Evolutionary conservation across 2,329 filamentous ascomycete genomes (phyloP), one percentile per base, ranked within the genome.

Genomic region (Chaetomiaceae sp.): DNA sequence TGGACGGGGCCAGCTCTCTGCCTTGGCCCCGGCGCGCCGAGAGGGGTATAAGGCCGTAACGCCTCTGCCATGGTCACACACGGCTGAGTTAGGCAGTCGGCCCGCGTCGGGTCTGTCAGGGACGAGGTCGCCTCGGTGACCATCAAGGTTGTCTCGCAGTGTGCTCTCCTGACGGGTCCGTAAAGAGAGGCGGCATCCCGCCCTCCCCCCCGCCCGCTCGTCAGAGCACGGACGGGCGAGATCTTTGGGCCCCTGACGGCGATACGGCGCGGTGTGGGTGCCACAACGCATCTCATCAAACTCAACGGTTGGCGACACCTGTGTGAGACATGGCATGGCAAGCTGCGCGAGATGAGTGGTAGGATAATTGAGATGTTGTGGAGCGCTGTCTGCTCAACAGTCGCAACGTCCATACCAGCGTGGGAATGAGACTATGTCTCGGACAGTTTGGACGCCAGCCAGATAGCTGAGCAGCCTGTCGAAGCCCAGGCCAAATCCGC

Each of bases 401-500:
- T 83, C 77, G 62, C 79, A 83, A 59, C 79, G 77, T 50, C 80
- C 78, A 64, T 75, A 74, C 74, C 81, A 91, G 60, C 91, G 81
- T 42, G 91, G 91, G 65, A 96, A 96, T 23, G 87, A 81, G 49
- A 95, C 87, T 20, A 90, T 81, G 67, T 96, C 91, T 64, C 89
- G 81, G 62, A 96, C 81, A 60, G 88, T 95, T 57, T 81, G 78
- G 34, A 92, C 82, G 9, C 90, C 90, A 27, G 86, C 81, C 49
- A 96, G 74, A 70, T 95, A 96, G 63, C 86, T 85, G 60, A 96
- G 69, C 56, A 96, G 77, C 49, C 91, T 81, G 73, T 96, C 91
- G 65, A 95, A 95, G 8, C 91, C 91, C 50, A 96, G 68, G 3
- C 91, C 91, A 65, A 95, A 96, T 1, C 91, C 91, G 37, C 91